phyloP scores from a whole-genome alignment of 2,329 filamentous ascomycete genomes.

The Fusarium continuum region DNA sequence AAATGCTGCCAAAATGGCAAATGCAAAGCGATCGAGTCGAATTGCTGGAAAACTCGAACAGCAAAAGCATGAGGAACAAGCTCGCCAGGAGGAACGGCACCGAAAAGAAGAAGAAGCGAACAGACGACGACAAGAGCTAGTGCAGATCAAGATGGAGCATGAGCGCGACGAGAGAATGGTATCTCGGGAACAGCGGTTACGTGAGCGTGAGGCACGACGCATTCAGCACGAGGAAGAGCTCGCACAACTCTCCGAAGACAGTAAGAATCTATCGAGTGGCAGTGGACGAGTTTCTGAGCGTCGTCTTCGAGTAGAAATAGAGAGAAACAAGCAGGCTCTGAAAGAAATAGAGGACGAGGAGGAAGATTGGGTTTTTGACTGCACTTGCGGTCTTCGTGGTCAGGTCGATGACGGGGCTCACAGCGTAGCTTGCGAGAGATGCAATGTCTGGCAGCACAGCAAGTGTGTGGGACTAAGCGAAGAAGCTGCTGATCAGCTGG shows the following conservation, averaged over 20 bases:
- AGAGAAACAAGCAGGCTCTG: conserved; percentile 79
- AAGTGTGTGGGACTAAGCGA: conserved; percentile 86
- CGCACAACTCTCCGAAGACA: conserved; percentile 79
- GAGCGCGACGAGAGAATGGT: conserved; percentile 82
- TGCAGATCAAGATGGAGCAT: conserved; percentile 67
- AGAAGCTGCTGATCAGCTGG: conserved; percentile 80
- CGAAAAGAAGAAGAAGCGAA: conserved; percentile 65
- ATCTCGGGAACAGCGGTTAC: conserved; percentile 85
- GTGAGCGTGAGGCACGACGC: conserved; percentile 85
- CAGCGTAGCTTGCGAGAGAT: conserved; percentile 91
- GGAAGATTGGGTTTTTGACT: conserved; percentile 94
- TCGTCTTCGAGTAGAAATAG: conserved; percentile 82
- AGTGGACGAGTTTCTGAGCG: conserved; percentile 77
- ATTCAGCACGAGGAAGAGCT: conserved; percentile 87
- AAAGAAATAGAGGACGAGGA: conserved; percentile 77
- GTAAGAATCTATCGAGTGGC: conserved; percentile 65
- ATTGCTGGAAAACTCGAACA: conserved; percentile 84
- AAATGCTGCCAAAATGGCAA: conserved; percentile 86
- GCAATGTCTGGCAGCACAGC: conserved; percentile 97
- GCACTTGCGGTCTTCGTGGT: conserved; percentile 88
- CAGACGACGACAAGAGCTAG: conserved; percentile 73
- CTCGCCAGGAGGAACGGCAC: conserved; percentile 70
- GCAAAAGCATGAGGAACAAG: conserved; percentile 77
- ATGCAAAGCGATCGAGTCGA: conserved; percentile 91
- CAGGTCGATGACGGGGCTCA: conserved; percentile 95